Percentiles rank a stretch among this genome's conserved stretches.
Evolutionary conservation across 768 basidiomycete genomes (phyloP).

Genomic region (Boletellus ananas): DNA sequence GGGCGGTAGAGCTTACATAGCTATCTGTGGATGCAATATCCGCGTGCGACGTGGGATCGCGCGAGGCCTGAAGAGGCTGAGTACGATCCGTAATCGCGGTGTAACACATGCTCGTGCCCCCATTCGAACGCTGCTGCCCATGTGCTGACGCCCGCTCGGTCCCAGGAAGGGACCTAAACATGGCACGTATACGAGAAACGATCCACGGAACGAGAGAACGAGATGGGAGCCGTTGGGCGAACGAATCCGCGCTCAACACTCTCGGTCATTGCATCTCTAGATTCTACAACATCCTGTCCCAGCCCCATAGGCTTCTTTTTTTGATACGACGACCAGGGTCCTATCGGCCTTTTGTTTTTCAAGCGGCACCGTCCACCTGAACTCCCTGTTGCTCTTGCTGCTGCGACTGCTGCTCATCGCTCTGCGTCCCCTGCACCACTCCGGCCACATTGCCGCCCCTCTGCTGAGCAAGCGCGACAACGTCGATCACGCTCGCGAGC

Average conservation of each 20-base stretch:
- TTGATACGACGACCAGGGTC: background rate
- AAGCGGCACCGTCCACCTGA: conserved; percentile 21
- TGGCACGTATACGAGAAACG: too few species aligned
- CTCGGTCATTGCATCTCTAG: background rate
- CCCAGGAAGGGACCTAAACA: too few species aligned
- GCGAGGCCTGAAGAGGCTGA: too few species aligned
- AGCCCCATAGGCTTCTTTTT: too few species aligned
- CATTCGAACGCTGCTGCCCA: background rate
- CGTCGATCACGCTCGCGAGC: conserved; percentile 63
- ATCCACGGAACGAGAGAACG: too few species aligned
- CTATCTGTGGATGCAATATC: too few species aligned
- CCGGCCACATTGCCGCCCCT: conserved; percentile 25
- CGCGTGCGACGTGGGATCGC: background rate
- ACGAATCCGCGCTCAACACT: too few species aligned
- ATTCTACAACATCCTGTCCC: background rate
- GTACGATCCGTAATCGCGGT: background rate
- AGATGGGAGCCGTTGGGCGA: too few species aligned
- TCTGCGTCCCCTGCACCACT: conserved; percentile 19
- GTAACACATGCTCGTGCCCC: background rate
- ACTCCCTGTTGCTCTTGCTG: conserved; percentile 7
- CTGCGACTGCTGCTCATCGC: background rate
- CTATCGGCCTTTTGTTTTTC: background rate
- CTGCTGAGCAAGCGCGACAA: conserved; percentile 56
- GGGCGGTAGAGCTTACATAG: too few species aligned
- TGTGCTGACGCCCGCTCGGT: background rate